A percentile compares a stretch with the other conserved stretches of the same genome.
Conservation (phyloP, 2,329 filamentous ascomycete genomes). For the Exophiala sideris region DNA sequence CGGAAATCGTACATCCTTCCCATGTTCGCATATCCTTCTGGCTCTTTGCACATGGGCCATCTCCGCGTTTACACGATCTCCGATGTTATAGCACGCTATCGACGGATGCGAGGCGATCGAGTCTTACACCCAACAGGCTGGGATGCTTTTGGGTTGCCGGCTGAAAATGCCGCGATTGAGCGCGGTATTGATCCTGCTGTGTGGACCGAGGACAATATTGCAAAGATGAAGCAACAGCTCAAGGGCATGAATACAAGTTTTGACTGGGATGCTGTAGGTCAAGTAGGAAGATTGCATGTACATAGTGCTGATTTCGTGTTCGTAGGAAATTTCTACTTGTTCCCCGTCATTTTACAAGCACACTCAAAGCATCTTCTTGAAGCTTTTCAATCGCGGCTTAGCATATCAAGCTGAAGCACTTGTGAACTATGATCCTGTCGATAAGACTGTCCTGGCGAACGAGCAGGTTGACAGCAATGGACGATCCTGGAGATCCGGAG, state of each 20-base stretch:
- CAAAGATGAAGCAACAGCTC: constrained; percentile 79
- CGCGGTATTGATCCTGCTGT: constrained; percentile 69
- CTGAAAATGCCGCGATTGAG: constrained; percentile 88
- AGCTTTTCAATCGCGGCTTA: constrained; percentile 68
- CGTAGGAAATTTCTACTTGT: constrained; percentile 78
- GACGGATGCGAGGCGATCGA: constrained; percentile 67
- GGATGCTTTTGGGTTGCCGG: constrained; percentile 88
- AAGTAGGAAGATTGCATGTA: constrained; percentile 23
- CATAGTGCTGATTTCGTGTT: constrained; percentile 29
- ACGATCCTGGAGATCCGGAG: constrained; percentile 77
- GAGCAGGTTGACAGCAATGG: constrained; percentile 76
- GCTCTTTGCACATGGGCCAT: constrained; percentile 80
- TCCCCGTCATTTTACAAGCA: constrained; percentile 84
- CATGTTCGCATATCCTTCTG: constrained; percentile 93
- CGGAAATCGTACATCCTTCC: constrained; percentile 67
- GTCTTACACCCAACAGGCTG: constrained; percentile 90
- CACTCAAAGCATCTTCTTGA: constrained; percentile 80
- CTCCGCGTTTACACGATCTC: constrained; percentile 87
- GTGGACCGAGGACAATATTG: constrained; percentile 80
- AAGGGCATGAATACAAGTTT: constrained; percentile 75
- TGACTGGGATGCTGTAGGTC: constrained; percentile 75
- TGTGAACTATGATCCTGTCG: constrained; percentile 87
- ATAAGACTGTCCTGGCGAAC: constrained; percentile 85
- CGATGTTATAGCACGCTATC: constrained; percentile 76
- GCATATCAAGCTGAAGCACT: constrained; percentile 80